Evolutionary conservation across 805 yeast species (phyloP).

Genomic region (Grigorovia humatica): DNA sequence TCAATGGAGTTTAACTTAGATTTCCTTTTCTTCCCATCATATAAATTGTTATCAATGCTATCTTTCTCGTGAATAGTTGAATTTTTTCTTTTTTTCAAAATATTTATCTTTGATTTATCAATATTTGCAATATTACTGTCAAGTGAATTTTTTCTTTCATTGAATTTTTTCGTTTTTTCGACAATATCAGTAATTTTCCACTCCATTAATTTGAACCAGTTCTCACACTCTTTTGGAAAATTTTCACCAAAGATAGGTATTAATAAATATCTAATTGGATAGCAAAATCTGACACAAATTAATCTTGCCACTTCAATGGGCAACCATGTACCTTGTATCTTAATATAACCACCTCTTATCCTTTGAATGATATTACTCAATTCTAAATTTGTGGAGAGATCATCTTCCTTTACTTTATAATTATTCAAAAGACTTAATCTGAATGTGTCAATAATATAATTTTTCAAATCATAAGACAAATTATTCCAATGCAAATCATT

Average conservation of each 20-base stretch:
- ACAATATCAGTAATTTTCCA: slow-evolving; percentile 4
- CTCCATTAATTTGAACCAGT: slow-evolving; percentile 5
- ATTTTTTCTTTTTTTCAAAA: not conserved
- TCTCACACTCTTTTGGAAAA: slow-evolving; percentile 36
- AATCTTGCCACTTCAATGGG: slow-evolving; percentile 58
- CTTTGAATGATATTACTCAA: slow-evolving; percentile 36
- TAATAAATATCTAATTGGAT: slow-evolving; percentile 60
- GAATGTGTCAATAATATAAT: slow-evolving; percentile 9
- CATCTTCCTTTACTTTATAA: slow-evolving; percentile 4
- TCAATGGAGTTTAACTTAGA: not conserved
- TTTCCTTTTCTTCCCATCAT: not conserved
- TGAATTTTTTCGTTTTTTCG: not conserved
- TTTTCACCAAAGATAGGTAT: slow-evolving; percentile 70
- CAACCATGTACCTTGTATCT: slow-evolving; percentile 92
- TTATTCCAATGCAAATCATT: slow-evolving; percentile 27
- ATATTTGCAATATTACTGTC: not conserved
- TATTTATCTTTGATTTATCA: not conserved
- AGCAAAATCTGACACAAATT: slow-evolving; percentile 68
- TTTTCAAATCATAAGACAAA: slow-evolving; percentile 15
- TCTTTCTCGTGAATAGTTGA: not conserved
- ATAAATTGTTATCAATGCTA: not conserved
- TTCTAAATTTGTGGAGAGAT: slow-evolving; percentile 9
- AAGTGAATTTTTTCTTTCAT: not conserved
- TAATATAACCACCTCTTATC: slow-evolving; percentile 82
- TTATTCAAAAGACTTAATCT: slow-evolving; percentile 6